Base-by-base conservation (phyloP, 495 filamentous ascomycete species). In the Aspergillus ellipticus region DNA sequence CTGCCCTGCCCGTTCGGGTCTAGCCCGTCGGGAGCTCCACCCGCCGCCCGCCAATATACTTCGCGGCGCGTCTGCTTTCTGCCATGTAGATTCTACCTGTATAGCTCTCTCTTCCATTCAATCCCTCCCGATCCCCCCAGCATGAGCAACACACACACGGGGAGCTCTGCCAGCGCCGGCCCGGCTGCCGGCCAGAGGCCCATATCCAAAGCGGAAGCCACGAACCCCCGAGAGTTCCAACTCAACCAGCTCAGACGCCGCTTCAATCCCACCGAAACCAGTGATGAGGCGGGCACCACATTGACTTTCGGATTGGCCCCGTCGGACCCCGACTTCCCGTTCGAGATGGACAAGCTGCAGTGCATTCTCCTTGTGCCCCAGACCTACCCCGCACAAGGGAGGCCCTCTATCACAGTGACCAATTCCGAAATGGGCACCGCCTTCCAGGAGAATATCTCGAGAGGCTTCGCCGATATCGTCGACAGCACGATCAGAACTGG, bases 311-410 rank as follows among this genome's bases (percentile, higher is more conserved):
- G 74, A 19, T 59, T 96, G 53, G 70, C 67, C 13, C 92, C 92
- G 5, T 92, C 89, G n/a, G 92, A 95, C 64, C 90, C 90, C 0
- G 90, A 95, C 64, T 93, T 93, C 57, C 86, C 90, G 5, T 95
- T 89, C 56, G 88, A 92, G 19, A 72, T 95, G 56, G 80, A 85
- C 10, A 75, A 76, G 19, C 72, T 95, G n/a, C 75, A 88, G 53
- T 92, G 90, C 63, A 74, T 82, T 2, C 74, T 96, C n/a, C 78
- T 73, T 49, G 79, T 96, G 7, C 89, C 91, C 0, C 54, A 50
- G 0, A 67, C 64, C 11, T 94, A 90, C 65, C 88, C 89, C 2
- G 52, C 48, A 3, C 61, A 63, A 15, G 73, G 63, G 10, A 70
- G 73, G 15, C 86, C 90, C 2, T 70, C 69, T 31, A 72, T 96